These are phyloP conservation scores for Mycena galopus DNA, from an alignment of 768 basidiomycete genomes.

Conservation along the genomic window DNA sequence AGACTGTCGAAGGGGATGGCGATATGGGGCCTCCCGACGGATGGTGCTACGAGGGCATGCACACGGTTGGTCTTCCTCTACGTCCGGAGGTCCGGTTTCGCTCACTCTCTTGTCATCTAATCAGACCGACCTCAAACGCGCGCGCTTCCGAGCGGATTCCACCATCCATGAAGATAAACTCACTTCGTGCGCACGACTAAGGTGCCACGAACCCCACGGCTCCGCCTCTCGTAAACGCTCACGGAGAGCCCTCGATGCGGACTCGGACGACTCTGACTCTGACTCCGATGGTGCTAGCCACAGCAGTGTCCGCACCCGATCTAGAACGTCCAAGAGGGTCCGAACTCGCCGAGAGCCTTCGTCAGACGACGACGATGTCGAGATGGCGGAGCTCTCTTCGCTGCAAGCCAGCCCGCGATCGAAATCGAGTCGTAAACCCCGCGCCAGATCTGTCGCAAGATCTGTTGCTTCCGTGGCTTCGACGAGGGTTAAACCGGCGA, in stretches of 20 bases:
- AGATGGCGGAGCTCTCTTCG: slow-evolving; percentile 17
- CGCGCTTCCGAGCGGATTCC: slow-evolving; percentile 84
- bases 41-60: slow-evolving; percentile 89
- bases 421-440: slow-evolving; percentile 26
- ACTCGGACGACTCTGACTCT: slow-evolving; percentile 37
- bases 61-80: slow-evolving; percentile 62
- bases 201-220: slow-evolving; percentile 64
- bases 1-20: slow-evolving; percentile 80
- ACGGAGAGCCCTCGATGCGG: slow-evolving; percentile 34
- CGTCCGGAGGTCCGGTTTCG: neutral
- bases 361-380: slow-evolving; percentile 31
- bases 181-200: slow-evolving; percentile 65
- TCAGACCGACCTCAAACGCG: slow-evolving; percentile 80
- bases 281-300: slow-evolving; percentile 32
- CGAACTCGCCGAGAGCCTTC: slow-evolving; percentile 2
- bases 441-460: slow-evolving; percentile 21
- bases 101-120: slow-evolving; percentile 42
- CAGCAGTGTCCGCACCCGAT: slow-evolving; percentile 36
- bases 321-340: slow-evolving; percentile 28
- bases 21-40: slow-evolving; percentile 88
- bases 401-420: slow-evolving; percentile 21
- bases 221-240: slow-evolving; percentile 48
- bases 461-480: neutral
- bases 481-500: slow-evolving; percentile 21
- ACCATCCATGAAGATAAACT: slow-evolving; percentile 77